phyloP scores from a whole-genome alignment of 1,284 basidiomycete species.

The Lentinus polychrous region DNA sequence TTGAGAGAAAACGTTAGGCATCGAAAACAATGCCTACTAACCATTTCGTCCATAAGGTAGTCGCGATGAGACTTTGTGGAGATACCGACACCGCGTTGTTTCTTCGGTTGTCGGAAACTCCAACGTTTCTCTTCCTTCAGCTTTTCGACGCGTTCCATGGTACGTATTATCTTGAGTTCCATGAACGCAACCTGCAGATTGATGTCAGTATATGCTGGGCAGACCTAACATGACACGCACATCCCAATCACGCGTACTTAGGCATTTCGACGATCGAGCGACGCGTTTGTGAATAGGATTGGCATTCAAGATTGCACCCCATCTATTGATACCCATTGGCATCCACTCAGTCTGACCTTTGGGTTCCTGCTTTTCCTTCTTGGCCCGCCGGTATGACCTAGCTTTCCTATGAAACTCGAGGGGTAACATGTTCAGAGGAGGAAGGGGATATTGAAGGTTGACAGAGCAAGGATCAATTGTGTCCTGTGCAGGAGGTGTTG shows the following conservation, averaged over 20 bases:
- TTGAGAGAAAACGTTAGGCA: constrained; percentile 6
- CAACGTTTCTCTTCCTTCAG: constrained; percentile 81
- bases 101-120: constrained; percentile 95
- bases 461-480: constrained; percentile 10
- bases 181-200: constrained; percentile 58
- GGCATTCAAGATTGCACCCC: constrained; percentile 61
- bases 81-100: constrained; percentile 77
- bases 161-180: constrained; percentile 71
- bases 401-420: constrained; percentile 55
- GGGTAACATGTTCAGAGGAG: constrained; percentile 55
- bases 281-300: constrained; percentile 71
- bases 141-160: constrained; percentile 81
- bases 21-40: constrained; percentile 28
- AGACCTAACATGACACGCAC: constrained; percentile 36
- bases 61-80: constrained; percentile 92
- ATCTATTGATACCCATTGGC: constrained; percentile 63
- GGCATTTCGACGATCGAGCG: constrained; percentile 61
- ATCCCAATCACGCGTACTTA: constrained; percentile 74
- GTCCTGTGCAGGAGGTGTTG: constrained; percentile 17
- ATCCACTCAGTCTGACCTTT: constrained; percentile 43
- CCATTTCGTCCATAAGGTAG: constrained; percentile 95
- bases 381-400: constrained; percentile 40
- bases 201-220: not conserved
- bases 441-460: constrained; percentile 48
- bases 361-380: constrained; percentile 31